Percentiles rank a stretch among this genome's conserved stretches.
These are phyloP conservation scores for Earliella scabrosa DNA, from an alignment of 1,284 basidiomycete species.

Conservation along the genomic window DNA sequence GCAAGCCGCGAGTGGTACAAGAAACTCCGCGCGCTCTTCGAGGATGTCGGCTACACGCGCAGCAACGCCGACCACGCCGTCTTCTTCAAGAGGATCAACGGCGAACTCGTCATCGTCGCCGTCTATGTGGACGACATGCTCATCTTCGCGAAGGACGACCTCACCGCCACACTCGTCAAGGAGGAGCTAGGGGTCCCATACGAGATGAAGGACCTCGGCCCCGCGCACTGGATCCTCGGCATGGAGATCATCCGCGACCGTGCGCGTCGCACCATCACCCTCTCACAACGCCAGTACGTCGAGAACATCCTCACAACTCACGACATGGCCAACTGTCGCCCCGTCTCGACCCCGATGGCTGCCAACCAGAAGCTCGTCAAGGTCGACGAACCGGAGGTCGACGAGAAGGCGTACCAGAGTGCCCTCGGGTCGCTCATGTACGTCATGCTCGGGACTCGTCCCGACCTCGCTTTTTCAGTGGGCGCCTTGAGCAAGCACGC, in stretches of 20 bases:
- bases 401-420: neutral
- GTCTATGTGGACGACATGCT: conserved; percentile 31
- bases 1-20: conserved; percentile 33
- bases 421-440: conserved; percentile 14
- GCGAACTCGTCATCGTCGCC: conserved; percentile 15
- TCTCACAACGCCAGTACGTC: conserved; percentile 22
- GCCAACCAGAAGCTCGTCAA: conserved; percentile 17
- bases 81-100: conserved; percentile 11
- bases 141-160: neutral
- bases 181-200: conserved; percentile 4
- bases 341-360: conserved; percentile 39
- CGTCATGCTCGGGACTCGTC: conserved; percentile 11
- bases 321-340: conserved; percentile 36
- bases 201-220: conserved; percentile 30
- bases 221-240: conserved; percentile 38
- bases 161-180: too few relatives aligned
- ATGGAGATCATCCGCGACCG: conserved; percentile 40
- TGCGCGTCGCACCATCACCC: conserved; percentile 24
- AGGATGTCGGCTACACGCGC: conserved; percentile 10
- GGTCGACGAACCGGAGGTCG: conserved; percentile 7
- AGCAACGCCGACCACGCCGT: conserved; percentile 14
- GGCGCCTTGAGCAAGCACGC: conserved; percentile 5
- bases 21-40: conserved; percentile 29
- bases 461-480: conserved; percentile 21
- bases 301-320: conserved; percentile 37